phyloP scores from a whole-genome alignment of 352 stramenopile species.

The Globisporangium nagaii region DNA sequence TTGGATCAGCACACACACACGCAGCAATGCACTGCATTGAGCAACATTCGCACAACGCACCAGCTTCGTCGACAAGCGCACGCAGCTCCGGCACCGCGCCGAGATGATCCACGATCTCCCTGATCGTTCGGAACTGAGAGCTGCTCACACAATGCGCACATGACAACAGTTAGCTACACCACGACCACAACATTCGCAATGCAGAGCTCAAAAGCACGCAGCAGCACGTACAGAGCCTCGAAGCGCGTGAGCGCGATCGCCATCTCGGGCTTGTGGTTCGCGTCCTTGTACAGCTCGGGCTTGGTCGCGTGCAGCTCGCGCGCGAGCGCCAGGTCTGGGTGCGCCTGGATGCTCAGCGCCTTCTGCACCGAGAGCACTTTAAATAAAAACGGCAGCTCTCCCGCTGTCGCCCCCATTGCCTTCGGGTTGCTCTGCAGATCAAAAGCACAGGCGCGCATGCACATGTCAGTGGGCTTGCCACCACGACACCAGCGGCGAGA shows the following conservation, averaged over 20 bases:
- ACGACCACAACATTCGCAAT: too few species aligned
- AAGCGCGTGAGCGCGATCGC: slow-evolving; percentile 97
- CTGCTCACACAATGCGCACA: slow-evolving; percentile 9
- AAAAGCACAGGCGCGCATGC: neutral
- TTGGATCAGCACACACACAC: slow-evolving; percentile 1
- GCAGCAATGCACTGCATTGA: neutral
- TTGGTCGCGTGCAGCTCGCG: slow-evolving; percentile 76
- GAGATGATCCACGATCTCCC: slow-evolving; percentile 82
- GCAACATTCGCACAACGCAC: neutral
- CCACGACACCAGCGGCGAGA: neutral
- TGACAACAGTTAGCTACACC: too few species aligned
- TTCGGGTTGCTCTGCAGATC: slow-evolving; percentile 26
- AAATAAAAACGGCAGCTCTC: slow-evolving; percentile 96
- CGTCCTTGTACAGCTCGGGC: slow-evolving; percentile 95
- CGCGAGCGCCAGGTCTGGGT: slow-evolving; percentile 83
- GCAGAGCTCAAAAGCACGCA: too few species aligned
- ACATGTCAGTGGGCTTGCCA: neutral
- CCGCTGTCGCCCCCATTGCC: slow-evolving; percentile 24
- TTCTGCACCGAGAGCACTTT: slow-evolving; percentile 98
- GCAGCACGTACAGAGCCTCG: slow-evolving; percentile 85
- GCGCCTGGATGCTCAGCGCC: slow-evolving; percentile 96
- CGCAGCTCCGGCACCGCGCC: slow-evolving; percentile 81
- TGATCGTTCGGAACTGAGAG: slow-evolving; percentile 88
- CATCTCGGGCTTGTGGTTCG: slow-evolving; percentile 99
- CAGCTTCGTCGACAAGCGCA: slow-evolving; percentile 18